Base-by-base conservation (phyloP, 345 rosid species). In the Corymbia maculata region DNA sequence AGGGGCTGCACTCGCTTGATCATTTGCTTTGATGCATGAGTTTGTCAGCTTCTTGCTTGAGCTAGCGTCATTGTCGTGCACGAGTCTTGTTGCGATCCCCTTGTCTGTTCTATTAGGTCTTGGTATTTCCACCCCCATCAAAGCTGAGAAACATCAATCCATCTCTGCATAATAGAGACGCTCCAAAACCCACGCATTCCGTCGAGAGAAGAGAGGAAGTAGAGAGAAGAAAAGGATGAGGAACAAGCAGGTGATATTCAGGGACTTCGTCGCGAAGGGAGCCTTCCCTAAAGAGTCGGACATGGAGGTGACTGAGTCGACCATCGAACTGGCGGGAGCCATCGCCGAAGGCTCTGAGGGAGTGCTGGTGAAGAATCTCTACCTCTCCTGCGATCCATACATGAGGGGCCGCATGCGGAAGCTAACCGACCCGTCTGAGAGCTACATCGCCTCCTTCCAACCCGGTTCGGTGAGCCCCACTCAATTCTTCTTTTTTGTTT, bases 161-260 rank as follows among this genome's bases (percentile, higher is more conserved):
- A 66, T 66, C 44, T 30, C 79, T 68, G 22, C 79, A 16, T 17
- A 36, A 75, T 75, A 36, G 82, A 19, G 82, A 36, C 49, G 49
- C 28, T 75, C 82, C 82, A 36, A 75, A 9, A 21, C 24, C 26
- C 49, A 6, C 24, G 19, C 47, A 19, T 36, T 36, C 82, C 7
- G 49, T 75, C 24, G 47, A 4, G 80, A 36, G 45, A 19, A 2
- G 24, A 70, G 45, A 36, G n/a, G 45, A 17, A 68, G 80, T 13
- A 70, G 19, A 70, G 82, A 36, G 82, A 42, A 75, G 82, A 44
- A 11, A 59, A 21, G 49, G 49, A 75, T 75, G 82, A 75, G 26
- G 82, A 75, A 75, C 82, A 75, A 75, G 82, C 88, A 90, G 75
- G 89, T 92, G 64, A 88, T 90, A 19, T 75, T 75, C 49, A 36